Evolutionary conservation across 2,329 filamentous ascomycete genomes (phyloP), one percentile per base, ranked within the genome.

Genomic region (Diplodia corticola): DNA sequence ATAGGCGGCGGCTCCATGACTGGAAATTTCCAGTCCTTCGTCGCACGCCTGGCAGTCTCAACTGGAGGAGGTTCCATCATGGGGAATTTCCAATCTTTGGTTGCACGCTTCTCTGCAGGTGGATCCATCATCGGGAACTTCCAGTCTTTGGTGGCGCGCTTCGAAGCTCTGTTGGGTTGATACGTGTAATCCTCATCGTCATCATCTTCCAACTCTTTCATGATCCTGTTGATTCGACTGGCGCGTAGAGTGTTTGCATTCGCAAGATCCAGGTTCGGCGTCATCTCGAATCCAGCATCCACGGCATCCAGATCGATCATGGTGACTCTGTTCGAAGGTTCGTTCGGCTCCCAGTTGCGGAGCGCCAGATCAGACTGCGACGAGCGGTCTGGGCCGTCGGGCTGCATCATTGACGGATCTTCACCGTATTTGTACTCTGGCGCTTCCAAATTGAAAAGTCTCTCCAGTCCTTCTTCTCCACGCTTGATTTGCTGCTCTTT

Each of bases 261-360:
- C 9, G 81, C 79, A 9, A 83, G 70, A 35, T 79, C 81, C 57
- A 67, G n/a, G 26, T 78, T 77, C 2, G 76, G 76, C 9, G 75
- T 69, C 22, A 76, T 74, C 6, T 73, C 71, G 15, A 69, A 68
- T 1, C 73, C 74, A 2, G 77, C 75, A 59, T 74, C 80, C 20
- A 83, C 84, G 48, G 81, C 83, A 72, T 88, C 85, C 44, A 89
- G 79, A 70, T 89, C 85, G 65, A 88, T 86, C 67, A 83, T 77
- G 15, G 81, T 83, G 71, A 80, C 85, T 53, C 81, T 79, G 66
- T 81, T 81, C 2, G 78, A 78, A 28, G 77, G 78, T 4, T 76
- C 75, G 35, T 76, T 76, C 33, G 67, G 65, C 53, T 77, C 75
- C 68, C 76, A 78, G 65, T 79, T 80, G 22, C 82, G 80, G 5